Percentiles rank a stretch among this genome's conserved stretches.
phyloP scores from a whole-genome alignment of 2,329 filamentous ascomycete genomes.

The Epichloe gansuensis region DNA sequence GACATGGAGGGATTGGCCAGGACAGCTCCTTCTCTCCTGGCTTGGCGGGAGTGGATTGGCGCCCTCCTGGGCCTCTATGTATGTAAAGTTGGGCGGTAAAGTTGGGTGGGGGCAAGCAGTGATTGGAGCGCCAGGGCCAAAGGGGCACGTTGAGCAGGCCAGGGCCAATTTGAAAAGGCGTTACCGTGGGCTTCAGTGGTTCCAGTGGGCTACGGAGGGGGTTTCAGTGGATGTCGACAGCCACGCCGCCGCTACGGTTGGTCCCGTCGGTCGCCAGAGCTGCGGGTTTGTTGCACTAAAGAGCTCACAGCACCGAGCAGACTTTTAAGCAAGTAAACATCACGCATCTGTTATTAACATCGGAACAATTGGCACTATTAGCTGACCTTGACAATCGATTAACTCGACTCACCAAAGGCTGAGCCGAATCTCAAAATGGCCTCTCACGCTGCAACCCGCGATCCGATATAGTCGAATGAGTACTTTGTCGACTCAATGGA shows the following conservation, averaged over 20 bases:
- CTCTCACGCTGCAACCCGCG: too few species aligned
- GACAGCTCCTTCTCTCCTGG: background rate
- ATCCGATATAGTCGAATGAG: too few species aligned
- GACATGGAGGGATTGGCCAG: background rate
- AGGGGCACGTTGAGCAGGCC: too few species aligned
- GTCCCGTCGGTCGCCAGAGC: constrained; percentile 1
- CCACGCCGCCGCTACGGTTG: constrained; percentile 4
- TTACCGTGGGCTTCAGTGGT: background rate
- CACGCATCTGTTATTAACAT: background rate
- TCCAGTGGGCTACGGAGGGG: background rate
- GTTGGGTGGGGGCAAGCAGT: background rate
- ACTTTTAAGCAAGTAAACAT: too few species aligned
- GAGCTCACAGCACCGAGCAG: too few species aligned
- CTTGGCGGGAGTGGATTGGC: background rate
- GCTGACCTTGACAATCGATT: too few species aligned
- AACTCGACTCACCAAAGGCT: too few species aligned
- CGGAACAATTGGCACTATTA: too few species aligned
- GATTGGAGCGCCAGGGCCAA: background rate
- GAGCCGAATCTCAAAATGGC: too few species aligned
- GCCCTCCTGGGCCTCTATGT: too few species aligned
- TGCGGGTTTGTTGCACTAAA: background rate
- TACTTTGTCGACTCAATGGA: too few species aligned
- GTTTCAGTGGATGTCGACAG: background rate
- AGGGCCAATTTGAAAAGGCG: background rate
- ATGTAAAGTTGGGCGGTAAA: too few species aligned